Evolutionary conservation across 441 rosid genomes (phyloP), one percentile per base, ranked within the genome.

Genomic region (Monsonia emarginata): DNA sequence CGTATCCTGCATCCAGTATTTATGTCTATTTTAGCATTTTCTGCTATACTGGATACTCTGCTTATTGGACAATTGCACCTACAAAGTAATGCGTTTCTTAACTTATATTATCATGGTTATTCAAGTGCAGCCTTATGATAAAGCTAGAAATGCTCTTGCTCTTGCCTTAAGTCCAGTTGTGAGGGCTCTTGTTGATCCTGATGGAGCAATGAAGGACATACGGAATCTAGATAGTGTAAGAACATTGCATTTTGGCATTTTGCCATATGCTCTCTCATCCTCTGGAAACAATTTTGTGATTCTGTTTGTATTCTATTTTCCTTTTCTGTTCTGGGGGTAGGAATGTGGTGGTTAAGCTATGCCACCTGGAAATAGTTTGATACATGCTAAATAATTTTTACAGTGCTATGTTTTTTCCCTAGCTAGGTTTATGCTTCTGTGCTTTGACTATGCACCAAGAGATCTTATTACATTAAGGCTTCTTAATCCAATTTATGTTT

Each of bases 101-200:
- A 6, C 24, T 19, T 18, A 5, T 50, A 18, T 18, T 18, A 18
- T 19, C 24, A 18, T 50, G 22, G 25, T 28, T 64, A 46, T 65
- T 67, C 65, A 36, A 38, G 2, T 76, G 73, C 86, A 91, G 99
- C 71, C 92, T 21, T 94, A 88, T 77, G 96, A 94, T 78, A 91
- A 91, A 85, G 89, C 90, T 69, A 89, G 96, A 81, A 94, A 94
- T 76, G 91, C 96, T 18, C 6, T 94, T 59, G 99, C 99, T 56
- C 96, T 94, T 78, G 96, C 97, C 46, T 69, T 94, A 67, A 94
- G 98, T 74, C 97, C 98, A 16, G 96, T 94, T 2, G 96, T 90
- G 46, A 90, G 65, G 80, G 98, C 98, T 75, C 89, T 94, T 22
- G 74, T 90, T 46, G 70, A 85, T 79, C 97, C 98, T 0, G 94